A percentile compares a stretch with the other conserved stretches of the same genome.
Evolutionary conservation across 306 rosid genomes (phyloP).

Genomic region (Pterocarpus macrocarpus): DNA sequence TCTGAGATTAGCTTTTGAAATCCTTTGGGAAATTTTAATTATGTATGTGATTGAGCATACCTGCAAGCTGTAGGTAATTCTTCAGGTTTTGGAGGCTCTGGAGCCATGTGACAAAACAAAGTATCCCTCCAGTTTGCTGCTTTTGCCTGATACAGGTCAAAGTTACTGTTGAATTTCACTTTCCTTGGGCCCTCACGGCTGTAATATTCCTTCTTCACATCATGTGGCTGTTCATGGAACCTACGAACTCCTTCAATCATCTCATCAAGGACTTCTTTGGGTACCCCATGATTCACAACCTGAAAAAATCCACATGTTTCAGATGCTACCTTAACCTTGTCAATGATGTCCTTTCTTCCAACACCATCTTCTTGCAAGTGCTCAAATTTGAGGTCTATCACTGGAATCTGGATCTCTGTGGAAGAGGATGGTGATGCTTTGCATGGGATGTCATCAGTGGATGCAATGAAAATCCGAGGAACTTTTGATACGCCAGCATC

Average conservation of each 20-base stretch:
- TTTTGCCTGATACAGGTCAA: conserved; percentile 13
- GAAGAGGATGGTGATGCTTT: not conserved
- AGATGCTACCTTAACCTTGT: conserved; percentile 8
- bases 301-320: conserved; percentile 38
- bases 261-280: conserved; percentile 16
- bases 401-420: conserved; percentile 7
- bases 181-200: not conserved
- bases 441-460: not conserved
- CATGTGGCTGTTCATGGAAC: conserved; percentile 24
- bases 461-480: not conserved
- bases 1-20: not conserved
- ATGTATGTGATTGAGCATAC: not conserved
- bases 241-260: conserved; percentile 33
- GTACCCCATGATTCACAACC: conserved; percentile 40
- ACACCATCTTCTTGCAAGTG: not conserved
- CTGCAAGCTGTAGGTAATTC: conserved; percentile 3
- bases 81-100: conserved; percentile 19
- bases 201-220: conserved; percentile 8
- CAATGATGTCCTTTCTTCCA: not conserved
- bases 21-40: not conserved
- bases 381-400: conserved; percentile 22
- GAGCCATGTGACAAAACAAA: conserved; percentile 10
- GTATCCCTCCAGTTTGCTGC: conserved; percentile 45
- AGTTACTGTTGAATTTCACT: not conserved
- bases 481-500: conserved; percentile 21